Percentiles rank a stretch among this genome's conserved stretches.
phyloP scores from a whole-genome alignment of 2,329 filamentous ascomycete genomes.

The Massarina eburnea region DNA sequence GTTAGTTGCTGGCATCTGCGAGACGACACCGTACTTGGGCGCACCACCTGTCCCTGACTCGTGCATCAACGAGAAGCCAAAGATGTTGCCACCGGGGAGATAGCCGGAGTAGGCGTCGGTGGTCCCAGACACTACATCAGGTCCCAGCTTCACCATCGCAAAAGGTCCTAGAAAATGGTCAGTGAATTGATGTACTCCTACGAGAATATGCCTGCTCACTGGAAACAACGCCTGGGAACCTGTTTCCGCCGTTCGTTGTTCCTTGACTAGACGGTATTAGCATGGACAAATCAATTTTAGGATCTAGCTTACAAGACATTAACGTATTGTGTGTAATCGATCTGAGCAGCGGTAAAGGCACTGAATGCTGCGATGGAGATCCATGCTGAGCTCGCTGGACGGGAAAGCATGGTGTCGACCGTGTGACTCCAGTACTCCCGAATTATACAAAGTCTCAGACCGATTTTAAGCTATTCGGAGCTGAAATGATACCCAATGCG shows the following conservation, averaged over 20 bases:
- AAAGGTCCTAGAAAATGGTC: constrained; percentile 32
- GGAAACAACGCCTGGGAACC: constrained; percentile 41
- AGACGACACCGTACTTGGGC: constrained; percentile 38
- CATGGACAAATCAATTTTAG: background rate
- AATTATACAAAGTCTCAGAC: too few species aligned
- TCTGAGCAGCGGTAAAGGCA: constrained; percentile 1
- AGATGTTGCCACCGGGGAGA: constrained; percentile 32
- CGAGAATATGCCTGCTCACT: constrained; percentile 10
- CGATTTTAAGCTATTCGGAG: background rate
- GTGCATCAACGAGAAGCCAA: constrained; percentile 41
- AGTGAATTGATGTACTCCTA: background rate
- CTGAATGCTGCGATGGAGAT: background rate
- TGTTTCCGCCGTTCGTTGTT: constrained; percentile 37
- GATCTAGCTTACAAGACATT: constrained; percentile 36
- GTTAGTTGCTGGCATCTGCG: constrained; percentile 37
- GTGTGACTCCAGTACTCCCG: too few species aligned
- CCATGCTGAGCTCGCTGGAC: background rate
- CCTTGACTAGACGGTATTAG: constrained; percentile 19
- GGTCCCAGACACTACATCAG: constrained; percentile 32
- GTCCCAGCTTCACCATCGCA: constrained; percentile 41
- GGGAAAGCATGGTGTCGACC: background rate
- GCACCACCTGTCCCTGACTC: constrained; percentile 39
- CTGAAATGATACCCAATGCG: background rate
- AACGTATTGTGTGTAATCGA: constrained; percentile 35
- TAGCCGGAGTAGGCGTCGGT: constrained; percentile 42